Conservation (phyloP, 306 rosid genomes). For the Hippophae tibetana region DNA sequence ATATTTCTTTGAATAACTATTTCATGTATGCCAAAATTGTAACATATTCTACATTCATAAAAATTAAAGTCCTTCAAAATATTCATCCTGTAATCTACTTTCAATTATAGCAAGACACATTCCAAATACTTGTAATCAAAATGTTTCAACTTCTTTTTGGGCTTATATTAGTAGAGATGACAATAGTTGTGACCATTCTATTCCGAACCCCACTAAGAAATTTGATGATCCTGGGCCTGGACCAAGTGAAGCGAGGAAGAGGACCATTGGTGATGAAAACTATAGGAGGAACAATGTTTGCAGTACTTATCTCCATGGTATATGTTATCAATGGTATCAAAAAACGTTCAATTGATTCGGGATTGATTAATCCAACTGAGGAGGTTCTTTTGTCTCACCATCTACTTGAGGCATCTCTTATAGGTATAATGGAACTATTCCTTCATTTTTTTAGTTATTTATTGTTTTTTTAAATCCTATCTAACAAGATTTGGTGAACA, state of each 20-base stretch:
- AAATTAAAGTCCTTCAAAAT: background rate
- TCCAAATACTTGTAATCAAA: background rate
- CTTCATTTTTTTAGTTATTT: background rate
- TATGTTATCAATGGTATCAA: conserved; percentile 22
- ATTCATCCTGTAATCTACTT: background rate
- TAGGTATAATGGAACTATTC: conserved; percentile 24
- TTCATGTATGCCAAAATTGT: background rate
- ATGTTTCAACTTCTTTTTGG: conserved; percentile 45
- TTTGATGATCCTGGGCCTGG: conserved; percentile 31
- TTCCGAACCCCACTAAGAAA: conserved; percentile 45
- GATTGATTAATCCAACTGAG: conserved; percentile 49
- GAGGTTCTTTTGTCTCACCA: conserved; percentile 40
- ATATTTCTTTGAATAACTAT: background rate
- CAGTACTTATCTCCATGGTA: conserved; percentile 39
- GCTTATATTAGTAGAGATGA: conserved; percentile 33
- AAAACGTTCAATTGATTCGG: conserved; percentile 30
- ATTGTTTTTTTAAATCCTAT: too few species aligned
- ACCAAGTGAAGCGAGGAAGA: conserved; percentile 44
- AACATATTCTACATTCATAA: background rate
- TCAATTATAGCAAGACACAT: background rate
- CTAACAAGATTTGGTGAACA: too few species aligned
- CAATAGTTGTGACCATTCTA: conserved; percentile 29
- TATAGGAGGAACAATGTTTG: conserved; percentile 43
- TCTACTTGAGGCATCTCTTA: conserved; percentile 46
- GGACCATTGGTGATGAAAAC: conserved; percentile 45